These are phyloP conservation scores for Basidiobolus meristosporus DNA, from an alignment of 371 early-diverging fungal species.

Conservation along the genomic window DNA sequence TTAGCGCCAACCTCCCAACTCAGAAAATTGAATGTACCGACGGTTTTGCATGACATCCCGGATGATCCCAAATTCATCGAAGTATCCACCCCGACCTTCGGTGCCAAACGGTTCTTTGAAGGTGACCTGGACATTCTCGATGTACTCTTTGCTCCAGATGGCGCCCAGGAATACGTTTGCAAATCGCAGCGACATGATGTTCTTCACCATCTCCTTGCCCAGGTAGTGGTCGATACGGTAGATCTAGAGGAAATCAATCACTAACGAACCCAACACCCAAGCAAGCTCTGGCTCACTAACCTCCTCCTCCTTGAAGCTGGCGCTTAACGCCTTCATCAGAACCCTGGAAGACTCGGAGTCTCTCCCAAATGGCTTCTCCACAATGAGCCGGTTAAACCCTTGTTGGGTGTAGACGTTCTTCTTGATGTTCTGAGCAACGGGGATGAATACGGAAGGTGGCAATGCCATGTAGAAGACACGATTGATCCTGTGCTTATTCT, in stretches of 20 bases:
- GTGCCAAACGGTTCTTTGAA: constrained; percentile 98
- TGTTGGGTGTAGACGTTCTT: constrained; percentile 28
- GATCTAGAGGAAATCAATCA: too few species aligned
- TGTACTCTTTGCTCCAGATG: constrained; percentile 76
- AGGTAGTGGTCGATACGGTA: constrained; percentile 97
- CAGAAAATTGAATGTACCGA: too few species aligned
- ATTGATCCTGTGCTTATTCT: constrained; percentile 13
- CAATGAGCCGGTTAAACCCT: constrained; percentile 51
- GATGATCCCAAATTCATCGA: constrained; percentile 98
- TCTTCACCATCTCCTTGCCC: constrained; percentile 99
- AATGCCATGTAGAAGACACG: constrained; percentile 95
- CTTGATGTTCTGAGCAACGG: constrained; percentile 56
- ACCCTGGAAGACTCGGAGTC: constrained; percentile 64
- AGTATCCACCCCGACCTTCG: constrained; percentile 97
- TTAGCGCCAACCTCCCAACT: too few species aligned
- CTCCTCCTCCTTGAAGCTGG: constrained; percentile 70
- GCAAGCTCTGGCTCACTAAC: too few species aligned
- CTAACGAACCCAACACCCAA: too few species aligned
- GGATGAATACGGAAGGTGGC: constrained; percentile 89
- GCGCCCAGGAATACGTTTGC: constrained; percentile 86
- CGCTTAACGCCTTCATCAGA: constrained; percentile 42
- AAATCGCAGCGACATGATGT: constrained; percentile 82
- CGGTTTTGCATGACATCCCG: constrained; percentile 99
- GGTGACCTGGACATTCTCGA: constrained; percentile 92
- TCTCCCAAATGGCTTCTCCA: constrained; percentile 98